Evolutionary conservation across 2,329 filamentous ascomycete genomes (phyloP).

Genomic region (Niveomyces coronatus): DNA sequence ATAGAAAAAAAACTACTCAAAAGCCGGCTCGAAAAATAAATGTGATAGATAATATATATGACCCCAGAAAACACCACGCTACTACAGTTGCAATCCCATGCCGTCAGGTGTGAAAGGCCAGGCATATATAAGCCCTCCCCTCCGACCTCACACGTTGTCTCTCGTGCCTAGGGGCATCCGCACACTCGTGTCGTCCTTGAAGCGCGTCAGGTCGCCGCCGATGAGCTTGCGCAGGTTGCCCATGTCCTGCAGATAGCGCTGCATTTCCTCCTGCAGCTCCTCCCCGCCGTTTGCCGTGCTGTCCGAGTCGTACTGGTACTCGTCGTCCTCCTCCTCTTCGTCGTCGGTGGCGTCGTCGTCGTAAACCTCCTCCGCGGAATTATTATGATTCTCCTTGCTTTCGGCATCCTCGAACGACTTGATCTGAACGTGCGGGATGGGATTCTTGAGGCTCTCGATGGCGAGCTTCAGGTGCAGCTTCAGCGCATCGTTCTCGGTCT

Average conservation of each 20-base stretch:
- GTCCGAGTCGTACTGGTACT: conserved; percentile 41
- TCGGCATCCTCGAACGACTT: conserved; percentile 15
- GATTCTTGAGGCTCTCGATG: conserved; percentile 78
- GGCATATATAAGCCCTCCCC: too few species aligned
- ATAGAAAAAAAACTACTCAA: too few species aligned
- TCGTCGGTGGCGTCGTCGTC: conserved; percentile 28
- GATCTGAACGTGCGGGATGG: conserved; percentile 56
- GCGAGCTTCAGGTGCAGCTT: conserved; percentile 81
- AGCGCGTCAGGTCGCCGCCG: conserved; percentile 66
- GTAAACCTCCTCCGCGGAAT: conserved; percentile 26
- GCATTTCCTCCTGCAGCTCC: conserved; percentile 75
- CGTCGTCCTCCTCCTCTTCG: conserved; percentile 50
- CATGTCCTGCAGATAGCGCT: conserved; percentile 73
- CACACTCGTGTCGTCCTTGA: conserved; percentile 49
- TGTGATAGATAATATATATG: too few species aligned
- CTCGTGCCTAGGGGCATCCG: conserved; percentile 36
- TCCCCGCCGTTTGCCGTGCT: conserved; percentile 39
- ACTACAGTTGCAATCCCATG: too few species aligned
- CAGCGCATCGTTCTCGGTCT: conserved; percentile 83
- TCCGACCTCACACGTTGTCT: conserved; percentile 29
- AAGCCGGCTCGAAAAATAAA: too few species aligned
- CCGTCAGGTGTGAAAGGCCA: too few species aligned
- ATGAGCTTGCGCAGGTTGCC: conserved; percentile 55
- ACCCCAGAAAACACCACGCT: conserved; percentile 25
- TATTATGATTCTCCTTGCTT: conserved; percentile 16